Evolutionary conservation across 371 early-diverging fungal species (phyloP).

Genomic region (Circinella umbellata): DNA sequence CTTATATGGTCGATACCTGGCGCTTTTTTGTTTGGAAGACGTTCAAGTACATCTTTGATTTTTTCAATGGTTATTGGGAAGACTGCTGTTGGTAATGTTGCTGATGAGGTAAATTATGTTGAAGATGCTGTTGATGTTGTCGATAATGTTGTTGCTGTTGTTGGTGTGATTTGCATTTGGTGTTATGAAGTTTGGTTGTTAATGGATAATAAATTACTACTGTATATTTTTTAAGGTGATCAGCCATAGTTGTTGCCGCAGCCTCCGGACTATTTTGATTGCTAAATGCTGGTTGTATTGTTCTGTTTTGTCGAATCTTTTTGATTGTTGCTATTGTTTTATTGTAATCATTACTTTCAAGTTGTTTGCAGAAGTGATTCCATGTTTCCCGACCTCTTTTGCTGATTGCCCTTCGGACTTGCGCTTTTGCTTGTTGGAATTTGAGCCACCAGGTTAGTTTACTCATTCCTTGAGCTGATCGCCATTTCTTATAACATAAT

Average conservation of each 20-base stretch:
- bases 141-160: neutral
- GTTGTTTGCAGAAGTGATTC: neutral
- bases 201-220: too few species aligned
- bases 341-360: neutral
- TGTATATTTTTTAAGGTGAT: neutral
- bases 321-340: neutral
- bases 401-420: neutral
- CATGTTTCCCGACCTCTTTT: neutral
- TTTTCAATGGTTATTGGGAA: neutral
- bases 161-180: neutral
- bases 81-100: too few species aligned
- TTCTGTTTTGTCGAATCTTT: neutral
- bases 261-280: constrained; percentile 12
- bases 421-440: neutral
- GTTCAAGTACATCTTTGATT: neutral
- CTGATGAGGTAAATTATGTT: too few species aligned
- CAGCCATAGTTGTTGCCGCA: neutral
- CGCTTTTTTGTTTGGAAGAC: constrained; percentile 21
- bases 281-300: neutral
- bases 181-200: too few species aligned
- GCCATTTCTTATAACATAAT: constrained; percentile 2
- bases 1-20: constrained; percentile 29
- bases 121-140: too few species aligned
- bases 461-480: neutral
- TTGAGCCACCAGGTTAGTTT: neutral